Percentiles rank a stretch among this genome's conserved stretches.
Conservation (phyloP, 495 filamentous ascomycete species). For the Podospora didyma region DNA sequence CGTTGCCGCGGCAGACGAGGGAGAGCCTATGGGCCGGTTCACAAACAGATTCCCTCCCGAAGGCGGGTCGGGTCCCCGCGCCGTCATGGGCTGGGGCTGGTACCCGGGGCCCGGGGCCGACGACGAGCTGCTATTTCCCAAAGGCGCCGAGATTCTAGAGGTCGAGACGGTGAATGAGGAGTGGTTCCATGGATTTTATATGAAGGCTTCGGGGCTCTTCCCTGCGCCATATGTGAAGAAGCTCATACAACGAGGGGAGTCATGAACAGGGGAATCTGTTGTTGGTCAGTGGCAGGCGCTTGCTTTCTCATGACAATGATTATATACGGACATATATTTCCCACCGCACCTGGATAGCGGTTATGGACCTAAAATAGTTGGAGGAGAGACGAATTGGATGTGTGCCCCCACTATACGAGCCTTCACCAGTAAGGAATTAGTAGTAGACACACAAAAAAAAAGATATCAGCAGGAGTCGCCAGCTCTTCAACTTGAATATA, state of each 20-base stretch:
- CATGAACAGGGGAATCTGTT: neutral
- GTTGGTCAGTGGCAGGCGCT: neutral
- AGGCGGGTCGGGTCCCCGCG: conserved; percentile 60
- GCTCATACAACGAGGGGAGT: conserved; percentile 4
- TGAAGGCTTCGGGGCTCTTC: conserved; percentile 69
- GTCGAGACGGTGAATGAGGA: conserved; percentile 80
- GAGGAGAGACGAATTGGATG: no score
- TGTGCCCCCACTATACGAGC: no score
- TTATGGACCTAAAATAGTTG: neutral
- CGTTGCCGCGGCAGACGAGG: neutral
- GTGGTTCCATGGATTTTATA: conserved; percentile 80
- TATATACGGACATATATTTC: neutral
- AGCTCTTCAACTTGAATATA: no score
- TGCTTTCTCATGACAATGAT: neutral
- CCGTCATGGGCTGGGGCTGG: conserved; percentile 67
- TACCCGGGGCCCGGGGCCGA: conserved; percentile 55
- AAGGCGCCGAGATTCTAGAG: conserved; percentile 75
- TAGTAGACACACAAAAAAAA: no score
- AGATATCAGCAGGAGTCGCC: no score
- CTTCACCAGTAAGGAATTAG: no score
- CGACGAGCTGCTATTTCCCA: conserved; percentile 81
- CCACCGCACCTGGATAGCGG: neutral
- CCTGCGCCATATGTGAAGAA: conserved; percentile 63
- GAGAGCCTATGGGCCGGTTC: neutral
- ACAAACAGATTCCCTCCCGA: conserved; percentile 58